A percentile compares a stretch with the other conserved stretches of the same genome.
phyloP scores from a whole-genome alignment of 1,139 yeast species.

The Magnusiomyces magnusii region DNA sequence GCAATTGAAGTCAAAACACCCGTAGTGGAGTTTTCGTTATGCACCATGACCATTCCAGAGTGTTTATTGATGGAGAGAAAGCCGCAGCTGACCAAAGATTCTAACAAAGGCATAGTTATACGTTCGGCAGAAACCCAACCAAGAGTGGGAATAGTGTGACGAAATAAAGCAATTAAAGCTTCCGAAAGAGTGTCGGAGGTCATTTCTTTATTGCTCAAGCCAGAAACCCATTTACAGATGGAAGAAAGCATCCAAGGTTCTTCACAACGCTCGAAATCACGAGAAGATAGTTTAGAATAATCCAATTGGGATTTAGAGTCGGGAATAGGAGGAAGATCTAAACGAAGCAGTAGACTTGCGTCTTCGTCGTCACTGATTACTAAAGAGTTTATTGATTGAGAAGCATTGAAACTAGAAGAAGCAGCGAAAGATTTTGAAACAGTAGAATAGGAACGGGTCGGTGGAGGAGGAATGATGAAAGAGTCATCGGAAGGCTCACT shows the following conservation, averaged over 20 bases:
- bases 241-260: conserved; percentile 45
- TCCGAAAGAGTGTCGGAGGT: conserved; percentile 29
- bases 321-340: conserved; percentile 33
- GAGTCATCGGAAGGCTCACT: conserved; percentile 9
- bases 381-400: conserved; percentile 19
- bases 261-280: conserved; percentile 38
- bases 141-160: conserved; percentile 44
- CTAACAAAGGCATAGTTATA: conserved; percentile 46
- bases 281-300: conserved; percentile 37
- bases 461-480: conserved; percentile 9
- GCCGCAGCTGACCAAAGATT: conserved; percentile 40
- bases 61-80: conserved; percentile 40
- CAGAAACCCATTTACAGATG: conserved; percentile 32
- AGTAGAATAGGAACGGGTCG: conserved; percentile 14
- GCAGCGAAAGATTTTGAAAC: conserved; percentile 12
- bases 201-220: conserved; percentile 33
- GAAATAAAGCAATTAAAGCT: conserved; percentile 46
- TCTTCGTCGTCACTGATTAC: conserved; percentile 19
- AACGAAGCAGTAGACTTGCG: conserved; percentile 22
- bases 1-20: conserved; percentile 43
- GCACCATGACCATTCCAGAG: conserved; percentile 25
- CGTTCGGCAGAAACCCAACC: conserved; percentile 51
- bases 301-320: conserved; percentile 32
- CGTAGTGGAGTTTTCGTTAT: conserved; percentile 28
- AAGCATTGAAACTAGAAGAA: conserved; percentile 8